Evolutionary conservation across 306 rosid species (phyloP), one percentile per base, ranked within the genome.

Genomic region (Gynostemma pentaphyllum): DNA sequence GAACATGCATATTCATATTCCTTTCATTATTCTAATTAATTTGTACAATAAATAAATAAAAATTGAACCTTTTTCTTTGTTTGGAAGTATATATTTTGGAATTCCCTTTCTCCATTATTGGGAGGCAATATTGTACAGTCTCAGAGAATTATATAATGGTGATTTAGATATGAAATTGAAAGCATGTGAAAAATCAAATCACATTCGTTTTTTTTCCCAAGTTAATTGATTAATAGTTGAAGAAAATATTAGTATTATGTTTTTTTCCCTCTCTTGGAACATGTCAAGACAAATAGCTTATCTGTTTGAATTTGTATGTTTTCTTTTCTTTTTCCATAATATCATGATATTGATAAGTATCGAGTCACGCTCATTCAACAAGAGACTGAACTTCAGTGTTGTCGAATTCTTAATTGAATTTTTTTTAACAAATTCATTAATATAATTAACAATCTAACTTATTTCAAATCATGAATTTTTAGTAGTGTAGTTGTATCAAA

Each of bases 281-380:
- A 64, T n/a, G 76, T 78, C 64, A 69, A 51, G 85, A 82, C 87
- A 84, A 78, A 78, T 5, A 53, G 82, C 87, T 84, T 68, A 78
- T 78, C 83, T 81, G 86, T 87, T 12, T 72, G 49, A 66, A 45
- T 69, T 87, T 84, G 90, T 78, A 76, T 70, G 54, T 68, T 78
- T 74, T 70, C 67, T n/a, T n/a, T n/a, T 63, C 64, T 46, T 68
- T 75, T 68, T 76, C 80, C 67, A 45, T 59, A 37, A 75, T 67
- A 77, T 68, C 77, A 71, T 80, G 63, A 52, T 65, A 51, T 70
- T 62, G 78, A 85, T 70, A 76, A 76, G 66, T 62, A 68, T 78
- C 75, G 55, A 57, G 77, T 80, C 87, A 72, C 80, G 54, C 71
- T 77, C 80, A 71, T 74, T 75, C 68, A 68, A 70, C 75, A 74